Evolutionary conservation across 495 filamentous ascomycete genomes (phyloP).

Genomic region (Neurospora sp.): DNA sequence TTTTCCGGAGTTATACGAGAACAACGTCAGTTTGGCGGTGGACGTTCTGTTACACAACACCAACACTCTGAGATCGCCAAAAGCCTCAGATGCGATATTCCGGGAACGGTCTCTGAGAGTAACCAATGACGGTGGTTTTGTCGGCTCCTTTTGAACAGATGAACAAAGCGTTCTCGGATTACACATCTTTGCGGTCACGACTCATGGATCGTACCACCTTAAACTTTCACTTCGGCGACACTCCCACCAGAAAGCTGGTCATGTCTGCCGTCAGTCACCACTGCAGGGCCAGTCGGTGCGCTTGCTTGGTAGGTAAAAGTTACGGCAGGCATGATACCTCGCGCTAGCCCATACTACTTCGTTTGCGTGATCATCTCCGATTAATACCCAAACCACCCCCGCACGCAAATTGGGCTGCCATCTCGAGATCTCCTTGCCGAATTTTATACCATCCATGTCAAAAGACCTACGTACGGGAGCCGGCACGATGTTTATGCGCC

Average conservation of each 20-base stretch:
- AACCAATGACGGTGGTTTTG: neutral
- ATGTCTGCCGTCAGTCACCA: neutral
- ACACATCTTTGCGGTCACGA: neutral
- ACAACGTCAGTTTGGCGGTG: conserved; percentile 12
- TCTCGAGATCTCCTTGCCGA: neutral
- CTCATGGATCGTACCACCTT: neutral
- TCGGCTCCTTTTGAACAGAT: neutral
- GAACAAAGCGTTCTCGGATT: neutral
- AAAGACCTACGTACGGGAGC: neutral
- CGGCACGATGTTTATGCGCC: neutral
- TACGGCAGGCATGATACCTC: neutral
- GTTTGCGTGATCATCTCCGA: neutral
- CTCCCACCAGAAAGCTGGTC: neutral
- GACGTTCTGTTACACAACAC: neutral
- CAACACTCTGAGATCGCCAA: neutral
- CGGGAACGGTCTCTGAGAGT: neutral
- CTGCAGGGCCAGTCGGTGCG: neutral
- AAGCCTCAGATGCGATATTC: neutral
- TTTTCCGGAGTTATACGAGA: neutral
- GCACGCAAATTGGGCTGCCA: neutral
- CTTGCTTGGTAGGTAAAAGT: neutral
- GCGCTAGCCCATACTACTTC: neutral
- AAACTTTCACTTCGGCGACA: neutral
- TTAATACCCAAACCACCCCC: neutral
- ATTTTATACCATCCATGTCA: neutral